Evolutionary conservation across 2,329 filamentous ascomycete species (phyloP).

Genomic region (Neopestalotiopsis sp.): DNA sequence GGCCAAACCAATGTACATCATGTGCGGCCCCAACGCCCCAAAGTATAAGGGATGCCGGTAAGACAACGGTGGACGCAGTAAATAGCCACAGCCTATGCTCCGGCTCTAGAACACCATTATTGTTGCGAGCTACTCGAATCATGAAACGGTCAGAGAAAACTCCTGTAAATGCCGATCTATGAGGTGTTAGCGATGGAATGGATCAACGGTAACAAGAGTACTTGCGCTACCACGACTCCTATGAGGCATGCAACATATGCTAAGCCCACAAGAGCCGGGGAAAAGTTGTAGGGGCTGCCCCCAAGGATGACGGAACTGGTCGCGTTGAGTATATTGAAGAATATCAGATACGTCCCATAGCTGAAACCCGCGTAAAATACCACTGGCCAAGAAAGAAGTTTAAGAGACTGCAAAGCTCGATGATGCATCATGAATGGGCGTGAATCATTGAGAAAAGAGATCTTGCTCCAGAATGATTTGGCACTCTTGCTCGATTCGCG

Average conservation of each 20-base stretch:
- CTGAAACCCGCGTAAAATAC: slow-evolving; percentile 49
- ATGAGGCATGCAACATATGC: slow-evolving; percentile 44
- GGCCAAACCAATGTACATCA: slow-evolving; percentile 47
- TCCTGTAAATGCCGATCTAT: slow-evolving; percentile 36
- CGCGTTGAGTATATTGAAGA: slow-evolving; percentile 51
- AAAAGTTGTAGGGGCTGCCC: slow-evolving; percentile 44
- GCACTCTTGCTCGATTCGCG: slow-evolving; percentile 19
- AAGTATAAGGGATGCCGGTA: slow-evolving; percentile 33
- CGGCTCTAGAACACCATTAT: slow-evolving; percentile 47
- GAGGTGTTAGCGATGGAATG: not conserved
- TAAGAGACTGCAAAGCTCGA: slow-evolving; percentile 42
- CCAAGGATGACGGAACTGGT: slow-evolving; percentile 47
- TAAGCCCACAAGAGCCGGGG: slow-evolving; percentile 44
- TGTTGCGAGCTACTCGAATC: slow-evolving; percentile 44
- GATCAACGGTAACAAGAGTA: not conserved
- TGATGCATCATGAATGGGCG: slow-evolving; percentile 47
- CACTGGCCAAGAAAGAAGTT: slow-evolving; percentile 46
- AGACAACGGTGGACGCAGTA: slow-evolving; percentile 33
- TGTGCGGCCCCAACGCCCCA: slow-evolving; percentile 41
- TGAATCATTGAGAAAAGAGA: slow-evolving; percentile 45
- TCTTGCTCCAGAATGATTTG: slow-evolving; percentile 49
- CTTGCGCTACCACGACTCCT: slow-evolving; percentile 38
- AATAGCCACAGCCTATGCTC: slow-evolving; percentile 50
- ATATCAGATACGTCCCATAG: slow-evolving; percentile 48
- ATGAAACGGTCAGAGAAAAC: slow-evolving; percentile 44